These are phyloP conservation scores for Euphorbia neoarborescens DNA, from an alignment of 441 rosid species.

Conservation along the genomic window DNA sequence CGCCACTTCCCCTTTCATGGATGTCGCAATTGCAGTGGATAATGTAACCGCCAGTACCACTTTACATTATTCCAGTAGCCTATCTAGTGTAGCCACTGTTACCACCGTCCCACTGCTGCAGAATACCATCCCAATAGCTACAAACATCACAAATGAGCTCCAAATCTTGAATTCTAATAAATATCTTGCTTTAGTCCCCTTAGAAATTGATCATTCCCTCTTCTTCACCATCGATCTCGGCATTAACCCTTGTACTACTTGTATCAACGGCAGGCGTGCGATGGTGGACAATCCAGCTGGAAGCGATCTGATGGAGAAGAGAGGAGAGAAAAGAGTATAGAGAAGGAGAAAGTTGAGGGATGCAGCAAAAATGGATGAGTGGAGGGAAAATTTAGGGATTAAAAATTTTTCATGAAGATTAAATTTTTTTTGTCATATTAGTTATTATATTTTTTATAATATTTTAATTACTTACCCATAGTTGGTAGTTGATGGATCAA, in stretches of 20 bases:
- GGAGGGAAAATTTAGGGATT: too few relatives aligned
- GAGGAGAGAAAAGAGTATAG: too few relatives aligned
- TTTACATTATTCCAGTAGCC: constrained; percentile 55
- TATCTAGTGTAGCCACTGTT: constrained; percentile 31
- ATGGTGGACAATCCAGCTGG: constrained; percentile 63
- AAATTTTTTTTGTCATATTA: too few relatives aligned
- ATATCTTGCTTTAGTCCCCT: constrained; percentile 66
- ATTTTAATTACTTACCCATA: too few relatives aligned
- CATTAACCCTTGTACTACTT: constrained; percentile 56
- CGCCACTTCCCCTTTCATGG: constrained; percentile 78
- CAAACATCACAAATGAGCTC: constrained; percentile 40
- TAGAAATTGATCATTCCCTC: constrained; percentile 54
- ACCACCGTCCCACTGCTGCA: constrained; percentile 51
- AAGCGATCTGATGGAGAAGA: too few relatives aligned
- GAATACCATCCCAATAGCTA: constrained; percentile 59
- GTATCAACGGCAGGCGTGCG: constrained; percentile 51
- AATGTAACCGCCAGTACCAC: constrained; percentile 63
- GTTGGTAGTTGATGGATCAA: too few relatives aligned
- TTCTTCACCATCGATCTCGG: constrained; percentile 61
- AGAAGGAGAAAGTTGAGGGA: too few relatives aligned
- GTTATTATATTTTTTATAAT: too few relatives aligned
- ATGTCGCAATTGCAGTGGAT: constrained; percentile 54
- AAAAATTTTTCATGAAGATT: too few relatives aligned
- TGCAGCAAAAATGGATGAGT: too few relatives aligned
- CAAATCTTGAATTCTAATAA: constrained; percentile 59